Evolutionary conservation across 768 basidiomycete genomes (phyloP).

Genomic region (Suillus subaureus): DNA sequence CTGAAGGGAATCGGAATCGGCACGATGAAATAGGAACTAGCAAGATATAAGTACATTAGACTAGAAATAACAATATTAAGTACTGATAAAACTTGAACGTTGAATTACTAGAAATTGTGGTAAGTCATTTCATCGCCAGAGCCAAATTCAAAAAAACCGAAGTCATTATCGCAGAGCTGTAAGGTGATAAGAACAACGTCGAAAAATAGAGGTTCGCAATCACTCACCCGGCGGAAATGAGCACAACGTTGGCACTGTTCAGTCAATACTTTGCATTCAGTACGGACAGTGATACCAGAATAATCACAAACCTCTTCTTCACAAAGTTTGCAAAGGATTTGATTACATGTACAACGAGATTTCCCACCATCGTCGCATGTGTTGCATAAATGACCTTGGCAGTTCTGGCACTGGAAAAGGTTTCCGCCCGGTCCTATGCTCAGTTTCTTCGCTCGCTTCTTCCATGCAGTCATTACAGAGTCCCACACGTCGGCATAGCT

Average conservation of each 20-base stretch:
- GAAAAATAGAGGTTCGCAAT: background rate
- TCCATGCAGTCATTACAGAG: conserved; percentile 11
- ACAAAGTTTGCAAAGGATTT: background rate
- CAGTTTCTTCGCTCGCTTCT: background rate
- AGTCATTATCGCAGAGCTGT: background rate
- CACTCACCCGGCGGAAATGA: background rate
- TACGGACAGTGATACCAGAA: background rate
- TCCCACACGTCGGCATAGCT: background rate
- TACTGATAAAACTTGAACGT: too few relatives aligned
- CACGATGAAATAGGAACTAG: background rate
- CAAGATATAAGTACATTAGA: background rate
- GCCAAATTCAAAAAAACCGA: background rate
- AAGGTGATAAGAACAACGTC: background rate
- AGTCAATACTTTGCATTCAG: background rate
- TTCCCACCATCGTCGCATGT: background rate
- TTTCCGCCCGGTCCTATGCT: background rate
- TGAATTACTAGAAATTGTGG: background rate
- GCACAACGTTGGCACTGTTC: background rate
- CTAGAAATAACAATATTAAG: background rate
- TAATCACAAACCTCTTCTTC: background rate
- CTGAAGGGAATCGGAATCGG: background rate
- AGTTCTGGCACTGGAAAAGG: background rate
- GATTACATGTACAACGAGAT: background rate
- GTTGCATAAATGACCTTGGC: background rate
- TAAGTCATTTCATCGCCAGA: background rate